Conservation (phyloP, 129 eudicot species). For the Pittosporum tobira region DNA sequence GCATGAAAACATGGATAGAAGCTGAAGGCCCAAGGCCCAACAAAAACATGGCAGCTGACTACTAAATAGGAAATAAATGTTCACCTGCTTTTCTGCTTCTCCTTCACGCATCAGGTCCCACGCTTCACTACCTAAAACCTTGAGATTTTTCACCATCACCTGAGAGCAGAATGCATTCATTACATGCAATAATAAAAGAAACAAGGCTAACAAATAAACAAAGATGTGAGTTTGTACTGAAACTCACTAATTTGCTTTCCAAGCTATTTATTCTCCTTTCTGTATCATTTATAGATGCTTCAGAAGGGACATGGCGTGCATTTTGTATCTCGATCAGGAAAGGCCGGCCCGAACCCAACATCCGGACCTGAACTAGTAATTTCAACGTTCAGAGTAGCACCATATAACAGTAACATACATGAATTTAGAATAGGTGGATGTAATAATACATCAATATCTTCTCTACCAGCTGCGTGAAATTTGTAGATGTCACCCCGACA, state of each 20-base stretch:
- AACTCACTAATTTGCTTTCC: conserved; percentile 61
- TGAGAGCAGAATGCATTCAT: conserved; percentile 20
- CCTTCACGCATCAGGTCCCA: conserved; percentile 99
- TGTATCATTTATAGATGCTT: conserved; percentile 47
- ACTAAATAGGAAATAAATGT: background rate
- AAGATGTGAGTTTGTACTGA: background rate
- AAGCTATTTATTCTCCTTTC: conserved; percentile 60
- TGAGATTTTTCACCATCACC: conserved; percentile 83
- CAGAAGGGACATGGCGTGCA: conserved; percentile 63
- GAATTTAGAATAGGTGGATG: conserved; percentile 13
- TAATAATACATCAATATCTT: conserved; percentile 92
- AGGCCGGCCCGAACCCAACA: conserved; percentile 98
- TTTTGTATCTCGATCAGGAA: conserved; percentile 87
- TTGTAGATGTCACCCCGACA: conserved; percentile 79
- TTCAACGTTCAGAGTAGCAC: conserved; percentile 1
- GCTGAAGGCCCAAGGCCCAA: background rate
- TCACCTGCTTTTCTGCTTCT: conserved; percentile 98
- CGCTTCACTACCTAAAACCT: conserved; percentile 58
- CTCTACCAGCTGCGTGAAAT: conserved; percentile 99
- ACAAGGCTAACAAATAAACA: background rate
- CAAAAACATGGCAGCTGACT: conserved; percentile 8
- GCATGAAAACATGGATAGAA: conserved; percentile 17
- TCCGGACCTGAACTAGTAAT: conserved; percentile 59
- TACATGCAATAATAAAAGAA: conserved; percentile 3
- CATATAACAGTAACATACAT: background rate